These are phyloP conservation scores for Pseudogymnoascus sp. DNA, from an alignment of 2,329 filamentous ascomycete species.

Conservation along the genomic window DNA sequence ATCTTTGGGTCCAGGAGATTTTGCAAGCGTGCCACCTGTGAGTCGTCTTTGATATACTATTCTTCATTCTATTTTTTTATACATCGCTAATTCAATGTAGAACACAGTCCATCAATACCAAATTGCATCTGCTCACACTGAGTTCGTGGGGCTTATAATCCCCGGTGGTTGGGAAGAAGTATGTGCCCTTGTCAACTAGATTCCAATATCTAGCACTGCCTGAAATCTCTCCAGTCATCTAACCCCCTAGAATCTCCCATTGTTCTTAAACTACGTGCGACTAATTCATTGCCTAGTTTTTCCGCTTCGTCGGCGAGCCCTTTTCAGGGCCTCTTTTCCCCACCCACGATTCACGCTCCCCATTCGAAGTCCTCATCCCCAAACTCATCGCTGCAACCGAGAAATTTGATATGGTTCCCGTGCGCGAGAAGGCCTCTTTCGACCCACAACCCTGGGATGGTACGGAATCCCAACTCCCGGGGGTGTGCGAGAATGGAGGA, in stretches of 20 bases:
- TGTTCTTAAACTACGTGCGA: neutral
- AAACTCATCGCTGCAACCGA: constrained; percentile 51
- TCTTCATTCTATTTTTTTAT: constrained; percentile 10
- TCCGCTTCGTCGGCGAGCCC: constrained; percentile 49
- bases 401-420: constrained; percentile 50
- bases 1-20: constrained; percentile 49
- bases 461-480: constrained; percentile 37
- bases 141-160: constrained; percentile 48
- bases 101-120: constrained; percentile 50
- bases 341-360: constrained; percentile 45
- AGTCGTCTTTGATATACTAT: constrained; percentile 17
- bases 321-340: constrained; percentile 46
- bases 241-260: neutral
- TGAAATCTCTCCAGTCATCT: neutral
- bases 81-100: constrained; percentile 25
- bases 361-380: constrained; percentile 45
- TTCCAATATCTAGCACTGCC: neutral
- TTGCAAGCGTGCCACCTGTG: constrained; percentile 52
- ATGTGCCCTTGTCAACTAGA: neutral
- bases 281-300: constrained; percentile 37
- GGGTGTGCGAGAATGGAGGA: constrained; percentile 30
- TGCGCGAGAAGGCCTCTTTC: constrained; percentile 42
- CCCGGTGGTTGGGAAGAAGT: constrained; percentile 52
- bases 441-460: constrained; percentile 38
- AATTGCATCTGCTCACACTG: constrained; percentile 47